Base-by-base conservation (phyloP, 1,284 basidiomycete genomes). In the Agaricales sp. region DNA sequence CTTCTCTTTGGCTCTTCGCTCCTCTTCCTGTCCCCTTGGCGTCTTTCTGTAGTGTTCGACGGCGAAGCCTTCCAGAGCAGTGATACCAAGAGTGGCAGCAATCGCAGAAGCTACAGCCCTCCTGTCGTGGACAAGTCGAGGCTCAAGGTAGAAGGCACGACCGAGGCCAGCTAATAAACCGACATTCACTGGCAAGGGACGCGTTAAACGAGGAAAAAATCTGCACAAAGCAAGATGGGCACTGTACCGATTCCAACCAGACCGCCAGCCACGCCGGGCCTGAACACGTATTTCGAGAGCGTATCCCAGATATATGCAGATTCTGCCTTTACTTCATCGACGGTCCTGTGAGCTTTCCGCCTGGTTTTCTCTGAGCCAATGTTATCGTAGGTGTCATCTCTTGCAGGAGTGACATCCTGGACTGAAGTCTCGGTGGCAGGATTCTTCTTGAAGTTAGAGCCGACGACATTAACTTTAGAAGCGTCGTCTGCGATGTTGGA, bases 201-300 rank as follows among this genome's bases (percentile, higher is more conserved):
- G 18, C 18, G 4, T 50, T 24, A 51, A 30, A 43, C 20, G n/a
- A n/a, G n/a, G n/a, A n/a, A 47, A 19, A 21, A n/a, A 37, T 44
- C 3, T 43, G 45, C 3, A 24, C 12, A 20, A 39, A 2, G 52
- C 44, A 24, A 23, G 24, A 16, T 12, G 38, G 12, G 39, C 12
- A 4, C 70, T 76, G 20, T 55, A 86, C 84, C 70, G 35, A 89
- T 63, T 49, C 86, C 86, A 53, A 89, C 55, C 18, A 88, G 66
- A 43, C 87, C 86, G 43, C 87, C 84, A 4, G 82, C 80, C 48
- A 86, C 78, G 25, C 77, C 75, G 16, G 86, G 87, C 23, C 77
- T 74, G 50, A 88, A 66, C 23, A 89, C 55, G 51, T 77, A 74
- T 38, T 80, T 70, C 59, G 81, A 82, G 20, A 77, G 66, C 50